Evolutionary conservation across 129 eudicot species (phyloP).

Genomic region (Artemisia argyi): DNA sequence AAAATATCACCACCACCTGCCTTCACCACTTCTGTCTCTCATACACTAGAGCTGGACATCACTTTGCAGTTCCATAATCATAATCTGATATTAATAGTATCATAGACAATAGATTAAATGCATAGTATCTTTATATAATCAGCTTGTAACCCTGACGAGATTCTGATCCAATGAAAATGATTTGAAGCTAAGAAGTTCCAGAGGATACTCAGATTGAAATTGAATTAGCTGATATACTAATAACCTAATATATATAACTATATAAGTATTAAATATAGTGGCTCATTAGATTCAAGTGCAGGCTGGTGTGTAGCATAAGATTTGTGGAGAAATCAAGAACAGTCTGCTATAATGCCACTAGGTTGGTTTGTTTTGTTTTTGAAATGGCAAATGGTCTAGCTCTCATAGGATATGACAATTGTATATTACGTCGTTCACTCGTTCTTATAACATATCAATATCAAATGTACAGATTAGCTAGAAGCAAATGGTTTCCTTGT

Average conservation of each 20-base stretch:
- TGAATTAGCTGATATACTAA: not conserved
- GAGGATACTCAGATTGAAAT: constrained; percentile 3
- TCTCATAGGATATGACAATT: not conserved
- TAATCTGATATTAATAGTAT: not conserved
- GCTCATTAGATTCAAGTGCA: not conserved
- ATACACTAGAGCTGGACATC: not conserved
- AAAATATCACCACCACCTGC: not conserved
- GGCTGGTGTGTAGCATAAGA: not conserved
- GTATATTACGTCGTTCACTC: too few species aligned
- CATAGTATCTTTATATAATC: not conserved
- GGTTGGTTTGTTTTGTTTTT: not conserved
- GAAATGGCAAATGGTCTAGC: not conserved
- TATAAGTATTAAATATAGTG: not conserved
- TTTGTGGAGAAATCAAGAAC: constrained; percentile 4
- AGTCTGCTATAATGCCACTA: not conserved
- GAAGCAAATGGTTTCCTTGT: not conserved
- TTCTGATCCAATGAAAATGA: not conserved
- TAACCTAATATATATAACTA: not conserved
- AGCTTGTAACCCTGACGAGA: not conserved
- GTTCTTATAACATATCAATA: too few species aligned
- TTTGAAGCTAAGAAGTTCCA: not conserved
- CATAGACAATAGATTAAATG: not conserved
- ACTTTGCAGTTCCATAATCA: not conserved
- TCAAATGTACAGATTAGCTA: not conserved
- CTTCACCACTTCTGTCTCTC: constrained; percentile 1